These are phyloP conservation scores for Sicyos edulis DNA, from an alignment of 306 rosid genomes.

Conservation along the genomic window DNA sequence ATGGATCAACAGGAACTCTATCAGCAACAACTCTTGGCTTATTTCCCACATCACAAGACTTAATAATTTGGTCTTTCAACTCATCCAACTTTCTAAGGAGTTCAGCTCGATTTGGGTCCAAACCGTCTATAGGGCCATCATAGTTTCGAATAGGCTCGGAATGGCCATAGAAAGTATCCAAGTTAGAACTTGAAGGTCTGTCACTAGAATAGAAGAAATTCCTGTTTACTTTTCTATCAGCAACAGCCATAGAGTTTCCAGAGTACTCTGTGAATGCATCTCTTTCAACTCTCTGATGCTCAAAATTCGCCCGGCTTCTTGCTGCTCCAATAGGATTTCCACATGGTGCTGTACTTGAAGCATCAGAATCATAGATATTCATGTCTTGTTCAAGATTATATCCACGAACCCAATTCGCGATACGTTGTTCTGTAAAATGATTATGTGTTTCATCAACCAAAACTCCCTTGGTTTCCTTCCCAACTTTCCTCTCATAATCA, in stretches of 20 bases:
- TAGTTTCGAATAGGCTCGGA: no score
- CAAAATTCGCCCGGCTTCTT: constrained; percentile 23
- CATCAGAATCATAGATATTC: constrained; percentile 20
- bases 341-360: constrained; percentile 19
- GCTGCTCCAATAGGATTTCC: constrained; percentile 17
- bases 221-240: neutral
- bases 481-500: constrained; percentile 1
- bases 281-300: constrained; percentile 27
- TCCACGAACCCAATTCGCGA: constrained; percentile 25
- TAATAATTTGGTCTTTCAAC: constrained; percentile 35
- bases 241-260: constrained; percentile 20
- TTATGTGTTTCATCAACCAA: no score
- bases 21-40: no score
- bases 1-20: constrained; percentile 27
- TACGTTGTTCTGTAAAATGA: neutral
- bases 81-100: constrained; percentile 42
- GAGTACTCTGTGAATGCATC: constrained; percentile 23
- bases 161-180: neutral
- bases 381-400: constrained; percentile 18
- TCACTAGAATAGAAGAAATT: neutral
- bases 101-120: constrained; percentile 30
- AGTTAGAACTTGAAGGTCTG: constrained; percentile 34
- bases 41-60: constrained; percentile 21
- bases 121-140: neutral
- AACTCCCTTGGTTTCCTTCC: no score